These are phyloP conservation scores for Favolaschia claudopus DNA, from an alignment of 768 basidiomycete genomes.

Conservation along the genomic window DNA sequence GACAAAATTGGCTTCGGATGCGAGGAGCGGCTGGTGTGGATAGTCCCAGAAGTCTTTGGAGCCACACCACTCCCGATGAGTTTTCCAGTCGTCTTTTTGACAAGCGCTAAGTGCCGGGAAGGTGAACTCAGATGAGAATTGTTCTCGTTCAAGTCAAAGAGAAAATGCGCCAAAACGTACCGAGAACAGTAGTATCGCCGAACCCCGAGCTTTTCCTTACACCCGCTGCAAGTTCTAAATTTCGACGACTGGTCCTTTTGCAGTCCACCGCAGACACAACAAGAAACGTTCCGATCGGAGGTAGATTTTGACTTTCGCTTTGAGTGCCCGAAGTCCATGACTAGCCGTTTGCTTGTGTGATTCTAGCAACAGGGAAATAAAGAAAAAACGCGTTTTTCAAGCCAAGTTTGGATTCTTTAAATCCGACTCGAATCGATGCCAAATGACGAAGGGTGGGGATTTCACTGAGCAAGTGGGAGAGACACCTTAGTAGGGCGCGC, in stretches of 20 bases:
- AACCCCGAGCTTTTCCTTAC: slow-evolving; percentile 13
- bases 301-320: background rate
- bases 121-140: background rate
- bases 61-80: slow-evolving; percentile 15
- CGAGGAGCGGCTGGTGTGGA: slow-evolving; percentile 14
- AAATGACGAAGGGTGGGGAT: no score
- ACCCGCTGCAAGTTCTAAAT: slow-evolving; percentile 14
- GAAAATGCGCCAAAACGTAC: background rate
- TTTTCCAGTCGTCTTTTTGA: slow-evolving; percentile 20
- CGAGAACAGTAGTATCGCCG: slow-evolving; percentile 18
- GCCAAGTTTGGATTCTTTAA: no score
- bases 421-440: no score
- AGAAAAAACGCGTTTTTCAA: background rate
- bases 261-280: slow-evolving; percentile 2
- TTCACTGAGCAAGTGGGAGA: no score
- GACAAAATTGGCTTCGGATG: background rate
- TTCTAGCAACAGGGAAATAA: no score
- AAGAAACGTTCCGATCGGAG: background rate
- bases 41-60: slow-evolving; percentile 20
- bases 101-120: slow-evolving; percentile 6
- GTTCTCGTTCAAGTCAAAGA: background rate
- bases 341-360: no score
- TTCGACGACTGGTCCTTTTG: slow-evolving; percentile 5
- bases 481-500: no score
- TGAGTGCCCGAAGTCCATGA: no score